A percentile compares a stretch with the other conserved stretches of the same genome.
Evolutionary conservation across 257 asterid species (phyloP).

Genomic region (Striga asiatica): DNA sequence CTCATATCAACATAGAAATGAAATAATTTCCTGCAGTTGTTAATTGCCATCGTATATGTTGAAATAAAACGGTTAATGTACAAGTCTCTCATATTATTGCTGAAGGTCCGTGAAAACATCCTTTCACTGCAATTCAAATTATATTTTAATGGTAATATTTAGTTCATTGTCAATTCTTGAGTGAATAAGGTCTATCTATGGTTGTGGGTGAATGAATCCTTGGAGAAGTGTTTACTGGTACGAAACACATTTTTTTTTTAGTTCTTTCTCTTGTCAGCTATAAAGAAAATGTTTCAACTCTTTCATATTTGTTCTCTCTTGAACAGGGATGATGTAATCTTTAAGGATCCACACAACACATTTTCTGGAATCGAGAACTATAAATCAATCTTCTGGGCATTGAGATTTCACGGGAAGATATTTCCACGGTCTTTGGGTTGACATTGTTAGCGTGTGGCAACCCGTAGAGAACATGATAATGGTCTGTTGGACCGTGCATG

Average conservation of each 20-base stretch:
- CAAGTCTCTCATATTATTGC: background rate
- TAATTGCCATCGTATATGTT: background rate
- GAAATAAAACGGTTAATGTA: constrained; percentile 1
- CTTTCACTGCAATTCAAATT: constrained; percentile 1
- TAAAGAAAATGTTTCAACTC: background rate
- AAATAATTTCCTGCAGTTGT: background rate
- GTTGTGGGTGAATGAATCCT: background rate
- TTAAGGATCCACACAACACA: constrained; percentile 78
- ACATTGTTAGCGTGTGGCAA: constrained; percentile 92
- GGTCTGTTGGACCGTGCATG: constrained; percentile 93
- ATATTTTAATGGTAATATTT: background rate
- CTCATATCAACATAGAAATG: background rate
- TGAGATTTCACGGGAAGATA: constrained; percentile 69
- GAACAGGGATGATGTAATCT: constrained; percentile 73
- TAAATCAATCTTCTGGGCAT: constrained; percentile 77
- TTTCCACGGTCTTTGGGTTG: constrained; percentile 82
- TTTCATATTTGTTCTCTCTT: constrained; percentile 3
- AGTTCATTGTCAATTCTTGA: background rate
- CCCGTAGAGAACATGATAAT: constrained; percentile 79
- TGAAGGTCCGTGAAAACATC: background rate
- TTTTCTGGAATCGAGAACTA: constrained; percentile 75
- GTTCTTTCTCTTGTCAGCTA: background rate
- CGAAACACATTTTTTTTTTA: too few species aligned
- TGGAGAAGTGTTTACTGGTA: too few species aligned
- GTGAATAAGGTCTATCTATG: background rate